phyloP scores from a whole-genome alignment of 768 basidiomycete species.

The Dentipellis sp. region DNA sequence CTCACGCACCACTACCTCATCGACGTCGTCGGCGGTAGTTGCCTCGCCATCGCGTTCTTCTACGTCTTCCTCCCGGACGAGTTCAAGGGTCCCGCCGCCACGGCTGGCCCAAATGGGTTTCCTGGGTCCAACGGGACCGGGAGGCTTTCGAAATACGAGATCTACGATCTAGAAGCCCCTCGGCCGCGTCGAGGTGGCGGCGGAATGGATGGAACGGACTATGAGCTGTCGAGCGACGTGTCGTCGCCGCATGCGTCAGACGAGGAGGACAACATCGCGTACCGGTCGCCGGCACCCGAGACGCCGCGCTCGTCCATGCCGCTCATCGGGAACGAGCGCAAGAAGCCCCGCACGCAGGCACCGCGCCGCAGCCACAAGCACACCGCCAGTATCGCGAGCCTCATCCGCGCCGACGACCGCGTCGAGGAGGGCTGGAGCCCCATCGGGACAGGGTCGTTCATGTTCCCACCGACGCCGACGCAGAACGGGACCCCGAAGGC shows the following conservation, averaged over 20 bases:
- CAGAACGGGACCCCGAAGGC: background rate
- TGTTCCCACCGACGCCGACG: slow-evolving; percentile 33
- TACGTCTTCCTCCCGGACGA: slow-evolving; percentile 83
- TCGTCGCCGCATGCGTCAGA: slow-evolving; percentile 38
- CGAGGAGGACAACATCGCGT: slow-evolving; percentile 63
- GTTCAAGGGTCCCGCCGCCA: slow-evolving; percentile 47
- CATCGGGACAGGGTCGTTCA: slow-evolving; percentile 43
- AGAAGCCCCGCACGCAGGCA: slow-evolving; percentile 15
- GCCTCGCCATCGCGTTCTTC: slow-evolving; percentile 81
- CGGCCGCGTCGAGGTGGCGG: slow-evolving; percentile 19
- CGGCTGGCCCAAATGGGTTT: slow-evolving; percentile 40
- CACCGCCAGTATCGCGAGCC: slow-evolving; percentile 77
- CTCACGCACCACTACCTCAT: slow-evolving; percentile 98
- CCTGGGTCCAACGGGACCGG: slow-evolving; percentile 17
- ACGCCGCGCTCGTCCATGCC: slow-evolving; percentile 26
- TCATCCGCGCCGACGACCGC: slow-evolving; percentile 70
- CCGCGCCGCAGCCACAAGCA: slow-evolving; percentile 51
- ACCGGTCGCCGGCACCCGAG: slow-evolving; percentile 46
- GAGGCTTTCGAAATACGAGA: slow-evolving; percentile 56
- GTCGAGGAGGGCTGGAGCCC: slow-evolving; percentile 84
- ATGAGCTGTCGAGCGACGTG: slow-evolving; percentile 42
- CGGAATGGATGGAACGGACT: slow-evolving; percentile 38
- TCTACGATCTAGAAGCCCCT: slow-evolving; percentile 69
- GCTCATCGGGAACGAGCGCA: slow-evolving; percentile 16
- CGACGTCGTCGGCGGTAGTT: slow-evolving; percentile 91